Evolutionary conservation across 2,329 filamentous ascomycete species (phyloP), one percentile per base, ranked within the genome.

Genomic region (Neoarthrinium moseri): DNA sequence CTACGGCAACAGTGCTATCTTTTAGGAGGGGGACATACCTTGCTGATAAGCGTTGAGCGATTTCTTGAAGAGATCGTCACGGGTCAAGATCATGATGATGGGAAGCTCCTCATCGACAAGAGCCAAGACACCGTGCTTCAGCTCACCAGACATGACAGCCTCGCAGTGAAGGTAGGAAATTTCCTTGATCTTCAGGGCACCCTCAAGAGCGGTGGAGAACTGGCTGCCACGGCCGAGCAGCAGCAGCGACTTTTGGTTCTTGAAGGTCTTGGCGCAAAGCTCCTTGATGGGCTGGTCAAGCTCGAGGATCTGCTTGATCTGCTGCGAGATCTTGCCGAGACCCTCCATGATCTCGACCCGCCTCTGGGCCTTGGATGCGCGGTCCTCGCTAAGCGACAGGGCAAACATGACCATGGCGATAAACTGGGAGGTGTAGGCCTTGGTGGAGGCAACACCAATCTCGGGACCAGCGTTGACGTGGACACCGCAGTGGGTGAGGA

Each of bases 341-440:
- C 94, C 92, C 58, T 95, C 87, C 80, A 99, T 96, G 64, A 99
- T 97, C 72, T 96, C 91, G 71, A 94, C 84, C 24, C 94, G 87
- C 64, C 92, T 84, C 75, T 87, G 83, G 62, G 87, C 82, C 83
- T 99, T 99, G 57, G 91, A 96, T 33, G 91, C 89, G 59, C 94
- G 89, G 71, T 99, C 94, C 74, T 99, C 94, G 63, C 89, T 94
- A 48, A 99, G 82, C 23, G 91, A 96, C 53, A 99, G 78, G 6
- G 94, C 94, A 63, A 99, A 97, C 94, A 99, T 99, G 73, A 97
- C 88, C 91, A 99, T 96, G 68, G 94, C 95, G 64, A 99, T 90
- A 70, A 97, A 99, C 69, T 99, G 94, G 37, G 94, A 97, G 12
- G 94, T 99, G 76, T 99, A 99, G 30, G 94, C 94, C 80, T 99